Evolutionary conservation across 257 asterid species (phyloP), one percentile per base, ranked within the genome.

Genomic region (Ilex asprella): DNA sequence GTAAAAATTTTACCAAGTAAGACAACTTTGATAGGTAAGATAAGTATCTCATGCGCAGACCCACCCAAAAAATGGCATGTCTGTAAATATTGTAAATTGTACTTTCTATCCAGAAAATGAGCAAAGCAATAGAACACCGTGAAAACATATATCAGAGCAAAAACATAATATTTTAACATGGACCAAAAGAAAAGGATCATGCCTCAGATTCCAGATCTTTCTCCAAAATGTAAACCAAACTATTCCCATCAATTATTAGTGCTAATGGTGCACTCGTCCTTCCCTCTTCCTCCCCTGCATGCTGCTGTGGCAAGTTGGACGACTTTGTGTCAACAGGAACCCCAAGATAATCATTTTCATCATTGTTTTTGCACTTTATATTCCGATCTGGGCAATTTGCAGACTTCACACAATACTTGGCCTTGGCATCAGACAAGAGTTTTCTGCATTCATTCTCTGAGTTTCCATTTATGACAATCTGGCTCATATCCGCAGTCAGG

Each of bases 181-280:
- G 41, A 35, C 2, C 44, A 58, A 62, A 55, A 30, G 61, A 65
- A 64, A 61, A 59, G 32, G 63, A 60, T 55, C 86, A 16, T 81
- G 77, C 99, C 86, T 93, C 96, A 52, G 79, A 65, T 68, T 89
- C 97, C 65, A 87, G 82, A 58, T 93, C 97, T 77, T 84, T 93
- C 84, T 93, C 99, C 70, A 93, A 72, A 74, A 93, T 87, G 82
- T 93, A 89, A 64, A 93, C 95, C 74, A 93, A 81, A 81, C 97
- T 93, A 75, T 86, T 93, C 73, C 99, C 99, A 77, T 89, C 99
- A 84, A 93, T 89, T 62, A 93, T 82, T 65, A 93, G 97, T 55
- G 96, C 96, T 66, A 89, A 78, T 35, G 91, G 91, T 57, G 82
- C 84, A 75, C 61, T 69, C 60, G 53, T 57, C 56, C 75, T 58